These are phyloP conservation scores for Clarkia xantiana DNA, from an alignment of 345 rosid genomes.

Conservation along the genomic window DNA sequence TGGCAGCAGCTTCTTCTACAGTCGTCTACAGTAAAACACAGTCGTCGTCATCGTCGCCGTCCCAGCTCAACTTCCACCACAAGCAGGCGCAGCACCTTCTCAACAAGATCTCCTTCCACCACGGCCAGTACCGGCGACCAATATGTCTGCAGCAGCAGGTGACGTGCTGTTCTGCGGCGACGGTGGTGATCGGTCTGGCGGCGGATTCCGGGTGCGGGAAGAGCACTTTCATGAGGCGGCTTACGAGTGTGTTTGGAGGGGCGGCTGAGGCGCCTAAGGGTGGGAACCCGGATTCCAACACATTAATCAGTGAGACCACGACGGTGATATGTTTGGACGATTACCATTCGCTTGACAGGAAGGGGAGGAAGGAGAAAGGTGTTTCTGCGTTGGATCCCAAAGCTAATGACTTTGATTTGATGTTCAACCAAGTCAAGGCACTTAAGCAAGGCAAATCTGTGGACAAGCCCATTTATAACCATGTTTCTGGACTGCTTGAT, in stretches of 20 bases:
- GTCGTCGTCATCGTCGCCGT: slow-evolving; percentile 7
- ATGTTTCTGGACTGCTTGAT: slow-evolving; percentile 79
- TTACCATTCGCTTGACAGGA: slow-evolving; percentile 79
- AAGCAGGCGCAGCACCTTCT: slow-evolving; percentile 28
- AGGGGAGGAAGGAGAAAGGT: slow-evolving; percentile 78
- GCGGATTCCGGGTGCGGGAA: slow-evolving; percentile 96
- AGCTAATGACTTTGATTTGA: slow-evolving; percentile 84
- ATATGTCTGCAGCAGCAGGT: too few relatives aligned
- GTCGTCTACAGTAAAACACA: slow-evolving; percentile 51
- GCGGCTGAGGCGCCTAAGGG: slow-evolving; percentile 92
- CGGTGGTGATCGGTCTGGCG: slow-evolving; percentile 79
- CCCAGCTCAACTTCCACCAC: slow-evolving; percentile 54
- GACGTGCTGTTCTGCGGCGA: slow-evolving; percentile 36
- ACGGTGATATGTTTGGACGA: slow-evolving; percentile 92
- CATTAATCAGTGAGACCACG: slow-evolving; percentile 79
- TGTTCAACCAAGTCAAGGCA: slow-evolving; percentile 94
- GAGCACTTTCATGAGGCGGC: slow-evolving; percentile 84
- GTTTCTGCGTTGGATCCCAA: slow-evolving; percentile 92
- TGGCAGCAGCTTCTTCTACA: background rate
- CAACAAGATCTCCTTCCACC: slow-evolving; percentile 39
- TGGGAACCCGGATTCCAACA: slow-evolving; percentile 94
- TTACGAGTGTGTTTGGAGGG: slow-evolving; percentile 88
- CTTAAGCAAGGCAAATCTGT: slow-evolving; percentile 64
- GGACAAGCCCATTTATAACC: slow-evolving; percentile 86
- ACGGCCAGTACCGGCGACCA: slow-evolving; percentile 8